Base-by-base conservation (phyloP, 208 protist genomes). In the Acanthamoeba royreba region DNA sequence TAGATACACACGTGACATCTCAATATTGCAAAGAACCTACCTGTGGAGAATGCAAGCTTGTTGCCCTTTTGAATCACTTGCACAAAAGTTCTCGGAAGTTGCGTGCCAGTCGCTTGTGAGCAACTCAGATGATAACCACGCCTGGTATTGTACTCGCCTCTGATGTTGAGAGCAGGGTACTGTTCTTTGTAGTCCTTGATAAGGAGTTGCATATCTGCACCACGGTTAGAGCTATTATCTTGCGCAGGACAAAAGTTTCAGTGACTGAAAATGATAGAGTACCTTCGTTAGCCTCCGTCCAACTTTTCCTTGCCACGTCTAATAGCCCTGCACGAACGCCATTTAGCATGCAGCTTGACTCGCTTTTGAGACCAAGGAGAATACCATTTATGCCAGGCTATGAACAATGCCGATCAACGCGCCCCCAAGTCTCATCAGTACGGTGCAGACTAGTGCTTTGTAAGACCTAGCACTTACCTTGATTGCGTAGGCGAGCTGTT, bases 321-420 rank as follows among this genome's bases (percentile, higher is more conserved):
- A 92, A 28, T 46, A 92, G 40, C 19, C 87, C 83, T 90, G n/a
- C 8, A 31, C 15, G 7, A 53, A 13, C 4, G 17, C n/a, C 25
- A 66, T 15, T 72, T 9, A 90, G 47, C 22, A 17, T n/a, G 66
- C 4, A 5, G 13, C 1, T 4, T n/a, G 28, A 31, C 19, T 11
- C n/a, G 5, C 5, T 31, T 31, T 25, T n/a, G 43, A 25, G 42
- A 46, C 17, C 13, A 22, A 28, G 9, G 2, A 8, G 33, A n/a
- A 52, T 33, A 90, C 83, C 87, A 40, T 92, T n/a, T 81, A 92
- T 92, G 1, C 87, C 87, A 42, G 87, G 87, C 87, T 92, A 55
- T n/a, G n/a, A n/a, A n/a, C n/a, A n/a, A n/a, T n/a, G 15, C 17
- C 17, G 69, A 43, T 81, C 8, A 91, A 69, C 11, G 28, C 40